Conservation (phyloP, 176 grass and related monocot genomes). For the Alloteropsis semialata region DNA sequence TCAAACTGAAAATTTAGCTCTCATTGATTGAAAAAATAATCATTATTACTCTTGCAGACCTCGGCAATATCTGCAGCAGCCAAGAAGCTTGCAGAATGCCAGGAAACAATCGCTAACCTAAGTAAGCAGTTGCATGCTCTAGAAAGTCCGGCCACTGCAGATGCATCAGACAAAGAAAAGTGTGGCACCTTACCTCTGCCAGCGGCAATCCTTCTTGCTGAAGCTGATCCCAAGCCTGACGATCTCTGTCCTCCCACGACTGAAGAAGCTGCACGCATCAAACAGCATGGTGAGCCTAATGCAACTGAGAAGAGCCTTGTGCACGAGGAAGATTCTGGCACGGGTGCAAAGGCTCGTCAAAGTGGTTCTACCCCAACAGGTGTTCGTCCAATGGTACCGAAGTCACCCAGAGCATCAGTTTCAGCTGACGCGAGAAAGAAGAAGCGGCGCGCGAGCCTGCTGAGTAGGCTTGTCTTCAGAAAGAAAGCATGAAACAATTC, state of each 20-base stretch:
- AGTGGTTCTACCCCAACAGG: background rate
- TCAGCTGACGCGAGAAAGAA: constrained; percentile 32
- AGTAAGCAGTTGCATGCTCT: constrained; percentile 51
- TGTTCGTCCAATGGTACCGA: background rate
- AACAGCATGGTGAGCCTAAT: background rate
- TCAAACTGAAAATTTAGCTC: background rate
- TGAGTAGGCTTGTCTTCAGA: constrained; percentile 39
- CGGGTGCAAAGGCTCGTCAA: background rate
- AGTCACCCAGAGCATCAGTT: background rate
- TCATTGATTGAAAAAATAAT: background rate
- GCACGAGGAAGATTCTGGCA: background rate
- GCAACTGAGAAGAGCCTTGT: background rate
- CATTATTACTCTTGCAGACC: constrained; percentile 34
- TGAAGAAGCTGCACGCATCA: background rate
- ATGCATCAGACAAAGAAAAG: constrained; percentile 23
- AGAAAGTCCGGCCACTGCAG: constrained; percentile 27
- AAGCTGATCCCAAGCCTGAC: background rate
- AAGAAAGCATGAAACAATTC: constrained; percentile 30
- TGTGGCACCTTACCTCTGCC: background rate
- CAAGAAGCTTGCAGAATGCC: constrained; percentile 58
- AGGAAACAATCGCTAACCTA: constrained; percentile 51
- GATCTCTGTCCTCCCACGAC: background rate
- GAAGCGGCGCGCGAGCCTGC: constrained; percentile 33
- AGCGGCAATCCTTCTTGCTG: background rate
- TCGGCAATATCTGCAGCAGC: constrained; percentile 33